Evolutionary conservation across 2,329 filamentous ascomycete species (phyloP).

Genomic region (Pleurostoma richardsiae): DNA sequence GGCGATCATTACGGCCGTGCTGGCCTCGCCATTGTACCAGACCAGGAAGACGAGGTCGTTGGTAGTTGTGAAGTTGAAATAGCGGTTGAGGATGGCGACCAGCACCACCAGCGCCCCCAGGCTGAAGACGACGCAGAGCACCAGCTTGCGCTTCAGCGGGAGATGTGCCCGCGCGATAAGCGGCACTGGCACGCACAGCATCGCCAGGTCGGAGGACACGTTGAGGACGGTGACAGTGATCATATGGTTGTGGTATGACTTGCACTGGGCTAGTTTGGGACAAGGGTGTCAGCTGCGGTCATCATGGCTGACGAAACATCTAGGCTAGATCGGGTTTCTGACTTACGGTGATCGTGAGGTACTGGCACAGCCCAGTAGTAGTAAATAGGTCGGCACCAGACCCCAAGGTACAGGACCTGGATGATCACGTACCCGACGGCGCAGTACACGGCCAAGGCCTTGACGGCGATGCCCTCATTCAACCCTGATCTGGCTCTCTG

Average conservation of each 20-base stretch:
- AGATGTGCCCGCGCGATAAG: conserved; percentile 44
- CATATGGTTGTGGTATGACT: conserved; percentile 49
- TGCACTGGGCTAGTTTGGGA: conserved; percentile 43
- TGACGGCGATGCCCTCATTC: conserved; percentile 40
- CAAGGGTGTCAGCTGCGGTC: neutral
- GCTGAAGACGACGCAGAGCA: conserved; percentile 41
- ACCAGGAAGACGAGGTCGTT: conserved; percentile 30
- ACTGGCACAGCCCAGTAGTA: conserved; percentile 55
- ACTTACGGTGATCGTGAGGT: conserved; percentile 19
- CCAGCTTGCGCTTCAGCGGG: conserved; percentile 43
- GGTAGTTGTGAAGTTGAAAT: conserved; percentile 32
- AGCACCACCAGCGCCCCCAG: conserved; percentile 41
- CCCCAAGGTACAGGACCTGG: conserved; percentile 41
- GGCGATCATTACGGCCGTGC: conserved; percentile 45
- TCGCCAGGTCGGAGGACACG: conserved; percentile 54
- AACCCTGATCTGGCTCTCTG: conserved; percentile 31
- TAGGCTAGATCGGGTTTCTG: neutral
- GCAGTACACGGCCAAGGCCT: conserved; percentile 42
- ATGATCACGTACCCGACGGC: conserved; percentile 41
- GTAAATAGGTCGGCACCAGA: conserved; percentile 51
- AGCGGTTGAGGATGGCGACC: conserved; percentile 35
- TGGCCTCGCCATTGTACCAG: conserved; percentile 51
- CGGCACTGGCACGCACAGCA: conserved; percentile 53
- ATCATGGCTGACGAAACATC: neutral
- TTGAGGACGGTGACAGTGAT: conserved; percentile 56